These are phyloP conservation scores for Phyllosticta citriasiana DNA, from an alignment of 2,329 filamentous ascomycete species.

Conservation along the genomic window DNA sequence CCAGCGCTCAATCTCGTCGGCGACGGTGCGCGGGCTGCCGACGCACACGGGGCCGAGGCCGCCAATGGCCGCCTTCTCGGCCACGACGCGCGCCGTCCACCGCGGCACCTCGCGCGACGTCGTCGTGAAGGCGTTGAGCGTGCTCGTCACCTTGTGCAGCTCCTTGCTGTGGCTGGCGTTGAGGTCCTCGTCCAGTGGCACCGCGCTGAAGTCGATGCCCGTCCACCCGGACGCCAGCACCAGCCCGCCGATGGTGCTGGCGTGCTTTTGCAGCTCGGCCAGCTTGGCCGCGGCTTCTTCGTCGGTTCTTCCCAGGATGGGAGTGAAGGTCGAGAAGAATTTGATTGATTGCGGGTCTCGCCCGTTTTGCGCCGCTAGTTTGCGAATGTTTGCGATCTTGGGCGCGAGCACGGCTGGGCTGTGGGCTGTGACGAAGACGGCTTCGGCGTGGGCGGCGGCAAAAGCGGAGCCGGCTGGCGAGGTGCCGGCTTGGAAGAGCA, in stretches of 20 bases:
- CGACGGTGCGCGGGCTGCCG: constrained; percentile 33
- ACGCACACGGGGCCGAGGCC: constrained; percentile 21
- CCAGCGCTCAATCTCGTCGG: constrained; percentile 38
- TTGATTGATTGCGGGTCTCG: constrained; percentile 49
- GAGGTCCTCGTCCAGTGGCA: constrained; percentile 49
- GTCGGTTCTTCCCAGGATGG: constrained; percentile 26
- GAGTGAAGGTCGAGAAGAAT: constrained; percentile 33
- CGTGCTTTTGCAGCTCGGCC: constrained; percentile 42
- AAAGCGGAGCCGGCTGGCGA: constrained; percentile 48
- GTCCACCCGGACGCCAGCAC: constrained; percentile 50
- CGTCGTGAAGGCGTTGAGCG: constrained; percentile 25
- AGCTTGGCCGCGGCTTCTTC: constrained; percentile 44
- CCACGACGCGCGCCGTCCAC: constrained; percentile 22
- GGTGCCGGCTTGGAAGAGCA: constrained; percentile 46
- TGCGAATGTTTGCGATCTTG: constrained; percentile 44
- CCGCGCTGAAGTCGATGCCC: constrained; percentile 48
- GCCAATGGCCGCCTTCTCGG: constrained; percentile 20
- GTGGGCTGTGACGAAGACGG: constrained; percentile 49
- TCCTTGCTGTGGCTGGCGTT: constrained; percentile 45
- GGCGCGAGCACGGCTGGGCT: constrained; percentile 39
- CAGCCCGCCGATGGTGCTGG: constrained; percentile 43
- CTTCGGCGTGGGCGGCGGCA: constrained; percentile 49
- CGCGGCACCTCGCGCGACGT: constrained; percentile 20
- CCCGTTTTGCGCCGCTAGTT: constrained; percentile 40
- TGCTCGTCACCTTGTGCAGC: constrained; percentile 29